These are phyloP conservation scores for Lipomyces spencermartinsiae DNA, from an alignment of 805 yeast genomes.

Conservation along the genomic window DNA sequence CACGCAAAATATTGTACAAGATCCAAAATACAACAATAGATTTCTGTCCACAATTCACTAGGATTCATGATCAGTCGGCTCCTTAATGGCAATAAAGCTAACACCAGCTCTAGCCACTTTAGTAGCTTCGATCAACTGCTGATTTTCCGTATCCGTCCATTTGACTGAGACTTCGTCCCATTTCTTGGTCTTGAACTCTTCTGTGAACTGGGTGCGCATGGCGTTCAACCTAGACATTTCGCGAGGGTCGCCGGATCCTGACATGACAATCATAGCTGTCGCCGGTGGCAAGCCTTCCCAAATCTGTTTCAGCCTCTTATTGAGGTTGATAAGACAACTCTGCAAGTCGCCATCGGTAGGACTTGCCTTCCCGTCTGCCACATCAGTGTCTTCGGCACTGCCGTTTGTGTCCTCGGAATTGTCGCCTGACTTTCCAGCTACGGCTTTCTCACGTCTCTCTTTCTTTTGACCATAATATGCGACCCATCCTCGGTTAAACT, in stretches of 20 bases:
- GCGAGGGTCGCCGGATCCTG: conserved; percentile 68
- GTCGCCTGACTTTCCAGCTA: background rate
- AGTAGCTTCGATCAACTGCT: conserved; percentile 55
- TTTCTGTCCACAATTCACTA: background rate
- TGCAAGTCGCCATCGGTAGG: conserved; percentile 4
- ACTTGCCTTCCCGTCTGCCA: conserved; percentile 5
- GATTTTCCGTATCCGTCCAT: conserved; percentile 62
- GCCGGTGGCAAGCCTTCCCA: conserved; percentile 61
- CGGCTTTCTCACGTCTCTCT: conserved; percentile 30
- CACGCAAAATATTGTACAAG: background rate
- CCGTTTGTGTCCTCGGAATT: background rate
- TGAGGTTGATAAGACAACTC: conserved; percentile 48
- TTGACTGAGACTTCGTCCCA: conserved; percentile 52
- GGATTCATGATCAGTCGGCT: conserved; percentile 2
- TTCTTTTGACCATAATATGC: conserved; percentile 13
- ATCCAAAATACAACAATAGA: background rate
- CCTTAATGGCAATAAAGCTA: conserved; percentile 59
- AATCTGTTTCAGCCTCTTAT: conserved; percentile 55
- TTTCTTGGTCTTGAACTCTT: conserved; percentile 52
- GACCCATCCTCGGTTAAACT: conserved; percentile 50
- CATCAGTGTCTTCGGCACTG: conserved; percentile 5
- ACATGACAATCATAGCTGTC: conserved; percentile 64
- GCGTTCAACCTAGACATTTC: conserved; percentile 44
- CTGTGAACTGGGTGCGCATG: conserved; percentile 46
- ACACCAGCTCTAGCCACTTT: conserved; percentile 65